These are phyloP conservation scores for Persicaria tinctoria DNA, from an alignment of 148 eudicot genomes.

Conservation along the genomic window DNA sequence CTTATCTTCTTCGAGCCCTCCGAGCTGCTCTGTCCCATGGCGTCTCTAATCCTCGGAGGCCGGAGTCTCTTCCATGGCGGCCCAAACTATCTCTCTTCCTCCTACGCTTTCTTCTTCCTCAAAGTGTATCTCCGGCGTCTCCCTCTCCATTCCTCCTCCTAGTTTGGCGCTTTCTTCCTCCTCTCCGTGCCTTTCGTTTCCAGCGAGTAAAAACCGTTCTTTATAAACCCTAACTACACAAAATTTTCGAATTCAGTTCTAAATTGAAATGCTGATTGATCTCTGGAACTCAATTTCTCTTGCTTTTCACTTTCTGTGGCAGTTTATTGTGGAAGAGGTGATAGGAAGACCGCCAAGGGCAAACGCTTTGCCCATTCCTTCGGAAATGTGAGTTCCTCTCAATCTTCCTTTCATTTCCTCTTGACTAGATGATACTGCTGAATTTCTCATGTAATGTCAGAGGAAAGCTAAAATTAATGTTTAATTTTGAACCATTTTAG, in stretches of 20 bases:
- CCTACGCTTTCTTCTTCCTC: constrained; percentile 35
- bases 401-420: not conserved
- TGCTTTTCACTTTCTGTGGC: constrained; percentile 9
- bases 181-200: constrained; percentile 29
- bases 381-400: constrained; percentile 46
- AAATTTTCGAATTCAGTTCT: not conserved
- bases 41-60: constrained; percentile 29
- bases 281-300: not conserved
- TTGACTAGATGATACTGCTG: not conserved
- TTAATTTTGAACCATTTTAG: not conserved
- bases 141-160: constrained; percentile 23
- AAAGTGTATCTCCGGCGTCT: constrained; percentile 17
- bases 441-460: not conserved
- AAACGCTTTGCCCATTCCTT: constrained; percentile 58
- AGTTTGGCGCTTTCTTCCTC: constrained; percentile 26
- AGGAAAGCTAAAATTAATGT: not conserved
- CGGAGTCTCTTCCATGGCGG: constrained; percentile 41
- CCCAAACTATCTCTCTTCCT: constrained; percentile 17
- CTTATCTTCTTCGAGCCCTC: not conserved
- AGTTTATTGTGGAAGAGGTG: constrained; percentile 70
- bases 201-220: constrained; percentile 28
- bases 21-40: constrained; percentile 28
- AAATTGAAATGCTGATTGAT: not conserved
- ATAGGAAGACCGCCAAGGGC: constrained; percentile 65
- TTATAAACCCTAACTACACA: not conserved